A percentile compares a stretch with the other conserved stretches of the same genome.
phyloP scores from a whole-genome alignment of 192 early-diverging fungal genomes.

The Lunasporangiospora selenospora region DNA sequence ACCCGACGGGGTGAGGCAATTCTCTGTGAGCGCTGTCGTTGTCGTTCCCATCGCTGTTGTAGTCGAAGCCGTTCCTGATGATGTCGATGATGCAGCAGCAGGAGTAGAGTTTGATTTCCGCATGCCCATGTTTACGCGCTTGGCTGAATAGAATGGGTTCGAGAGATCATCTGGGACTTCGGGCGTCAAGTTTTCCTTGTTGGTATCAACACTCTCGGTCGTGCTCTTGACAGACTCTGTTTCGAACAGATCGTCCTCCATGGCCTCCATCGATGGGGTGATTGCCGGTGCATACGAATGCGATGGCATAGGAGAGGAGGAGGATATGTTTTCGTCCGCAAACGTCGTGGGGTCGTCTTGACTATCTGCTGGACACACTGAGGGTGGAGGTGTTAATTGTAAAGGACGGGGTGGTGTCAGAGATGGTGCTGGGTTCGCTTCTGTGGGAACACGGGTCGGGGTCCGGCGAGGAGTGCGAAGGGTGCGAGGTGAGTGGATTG shows the following conservation, averaged over 20 bases:
- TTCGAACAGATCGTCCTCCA: slow-evolving; percentile 28
- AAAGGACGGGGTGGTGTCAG: slow-evolving; percentile 10
- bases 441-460: no score
- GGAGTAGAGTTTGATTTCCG: slow-evolving; percentile 9
- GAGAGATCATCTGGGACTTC: slow-evolving; percentile 8
- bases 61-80: slow-evolving; percentile 5
- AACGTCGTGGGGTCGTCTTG: slow-evolving; percentile 5
- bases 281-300: background rate
- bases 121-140: background rate
- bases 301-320: background rate
- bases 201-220: background rate
- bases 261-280: background rate
- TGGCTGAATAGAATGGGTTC: slow-evolving; percentile 16
- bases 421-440: background rate
- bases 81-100: slow-evolving; percentile 16
- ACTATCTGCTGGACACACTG: slow-evolving; percentile 5
- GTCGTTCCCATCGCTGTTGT: background rate
- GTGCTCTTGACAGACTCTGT: slow-evolving; percentile 23
- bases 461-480: no score
- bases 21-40: no score
- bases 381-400: background rate
- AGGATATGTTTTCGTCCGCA: slow-evolving; percentile 18
- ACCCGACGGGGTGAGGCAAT: no score
- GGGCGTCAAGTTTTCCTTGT: slow-evolving; percentile 40
- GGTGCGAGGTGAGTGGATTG: no score